A percentile compares a stretch with the other conserved stretches of the same genome.
phyloP scores from a whole-genome alignment of 2,329 filamentous ascomycete genomes.

The Beauveria medogensis region DNA sequence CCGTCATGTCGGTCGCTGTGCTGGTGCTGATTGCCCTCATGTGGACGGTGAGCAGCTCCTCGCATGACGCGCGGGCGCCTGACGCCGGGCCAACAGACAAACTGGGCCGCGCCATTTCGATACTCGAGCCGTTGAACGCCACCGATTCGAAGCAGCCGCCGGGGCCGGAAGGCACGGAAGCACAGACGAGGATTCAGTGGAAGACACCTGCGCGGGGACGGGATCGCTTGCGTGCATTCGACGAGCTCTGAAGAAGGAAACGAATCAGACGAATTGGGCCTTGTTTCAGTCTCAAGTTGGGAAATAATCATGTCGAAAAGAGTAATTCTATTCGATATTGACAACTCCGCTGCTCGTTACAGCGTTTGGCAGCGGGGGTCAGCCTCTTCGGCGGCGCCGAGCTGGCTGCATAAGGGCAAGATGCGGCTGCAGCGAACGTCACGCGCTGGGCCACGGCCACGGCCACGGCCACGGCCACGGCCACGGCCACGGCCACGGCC shows the following conservation, averaged over 20 bases:
- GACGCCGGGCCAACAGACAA: neutral
- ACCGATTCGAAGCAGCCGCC: slow-evolving; percentile 13
- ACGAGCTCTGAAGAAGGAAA: slow-evolving; percentile 32
- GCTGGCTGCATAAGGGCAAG: neutral
- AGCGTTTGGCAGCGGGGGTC: neutral
- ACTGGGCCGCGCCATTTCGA: slow-evolving; percentile 8
- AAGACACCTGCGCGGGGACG: slow-evolving; percentile 22
- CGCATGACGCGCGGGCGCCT: neutral
- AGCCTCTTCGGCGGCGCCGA: neutral
- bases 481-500: neutral
- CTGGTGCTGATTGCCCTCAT: slow-evolving; percentile 41
- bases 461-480: neutral
- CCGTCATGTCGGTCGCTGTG: slow-evolving; percentile 41
- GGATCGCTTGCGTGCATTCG: slow-evolving; percentile 35
- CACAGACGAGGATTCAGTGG: slow-evolving; percentile 17
- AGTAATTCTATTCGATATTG: neutral
- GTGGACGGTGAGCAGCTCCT: slow-evolving; percentile 18
- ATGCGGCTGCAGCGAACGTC: neutral
- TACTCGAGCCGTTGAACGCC: slow-evolving; percentile 11
- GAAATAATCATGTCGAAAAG: neutral
- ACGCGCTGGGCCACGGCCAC: neutral
- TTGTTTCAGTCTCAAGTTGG: neutral
- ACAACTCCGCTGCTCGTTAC: neutral
- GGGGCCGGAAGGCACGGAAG: slow-evolving; percentile 15
- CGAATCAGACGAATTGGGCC: neutral